Evolutionary conservation across 2,329 filamentous ascomycete genomes (phyloP).

Genomic region (Fusarium scirpi): DNA sequence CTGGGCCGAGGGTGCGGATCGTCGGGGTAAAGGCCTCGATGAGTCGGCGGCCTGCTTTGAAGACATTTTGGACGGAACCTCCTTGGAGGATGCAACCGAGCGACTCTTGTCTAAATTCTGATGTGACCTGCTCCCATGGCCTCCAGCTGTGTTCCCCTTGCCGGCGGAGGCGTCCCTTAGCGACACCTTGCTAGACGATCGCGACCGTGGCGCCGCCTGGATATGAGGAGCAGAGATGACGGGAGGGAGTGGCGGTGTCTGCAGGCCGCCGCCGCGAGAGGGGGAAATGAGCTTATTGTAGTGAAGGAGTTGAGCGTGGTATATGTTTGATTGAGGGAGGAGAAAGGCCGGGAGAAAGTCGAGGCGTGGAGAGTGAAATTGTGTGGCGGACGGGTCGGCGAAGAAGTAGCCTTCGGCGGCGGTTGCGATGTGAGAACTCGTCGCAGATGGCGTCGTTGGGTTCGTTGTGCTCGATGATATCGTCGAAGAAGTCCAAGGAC

Average conservation of each 20-base stretch:
- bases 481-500: constrained; percentile 49
- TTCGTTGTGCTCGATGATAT: constrained; percentile 46
- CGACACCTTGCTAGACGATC: constrained; percentile 71
- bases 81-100: constrained; percentile 71
- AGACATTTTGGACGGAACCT: constrained; percentile 63
- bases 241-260: constrained; percentile 67
- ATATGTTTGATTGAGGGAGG: constrained; percentile 69
- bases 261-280: constrained; percentile 66
- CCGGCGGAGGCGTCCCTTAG: constrained; percentile 62
- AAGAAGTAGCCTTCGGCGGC: constrained; percentile 50
- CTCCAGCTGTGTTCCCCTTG: constrained; percentile 65
- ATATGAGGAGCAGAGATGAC: constrained; percentile 67
- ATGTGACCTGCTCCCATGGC: constrained; percentile 74
- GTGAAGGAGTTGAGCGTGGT: constrained; percentile 72
- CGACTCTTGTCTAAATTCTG: constrained; percentile 70
- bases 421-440: constrained; percentile 45
- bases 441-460: constrained; percentile 44
- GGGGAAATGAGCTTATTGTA: constrained; percentile 75
- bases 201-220: constrained; percentile 67
- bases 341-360: constrained; percentile 69
- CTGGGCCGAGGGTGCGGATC: constrained; percentile 48
- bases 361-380: constrained; percentile 57
- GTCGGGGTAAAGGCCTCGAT: constrained; percentile 49
- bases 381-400: constrained; percentile 48
- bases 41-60: constrained; percentile 55